These are phyloP conservation scores for Trypanosoma cruzi DNA, from an alignment of 208 protist genomes.

Conservation along the genomic window DNA sequence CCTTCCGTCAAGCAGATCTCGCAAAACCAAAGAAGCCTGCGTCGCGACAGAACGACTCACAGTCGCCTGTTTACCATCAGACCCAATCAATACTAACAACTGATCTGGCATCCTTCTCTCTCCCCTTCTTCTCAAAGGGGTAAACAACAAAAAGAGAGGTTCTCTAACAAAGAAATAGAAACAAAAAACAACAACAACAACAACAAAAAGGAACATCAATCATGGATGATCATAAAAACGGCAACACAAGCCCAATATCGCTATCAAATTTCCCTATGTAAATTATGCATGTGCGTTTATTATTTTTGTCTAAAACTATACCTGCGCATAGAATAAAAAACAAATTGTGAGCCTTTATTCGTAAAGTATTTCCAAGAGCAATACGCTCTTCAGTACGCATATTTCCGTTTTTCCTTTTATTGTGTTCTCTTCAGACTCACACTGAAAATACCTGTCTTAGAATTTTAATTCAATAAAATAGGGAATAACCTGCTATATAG, in stretches of 20 bases:
- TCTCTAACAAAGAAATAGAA: no score
- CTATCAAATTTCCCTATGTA: no score
- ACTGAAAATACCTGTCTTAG: not conserved
- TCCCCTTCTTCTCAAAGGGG: no score
- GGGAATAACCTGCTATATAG: not conserved
- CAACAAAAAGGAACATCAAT: no score
- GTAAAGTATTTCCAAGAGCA: not conserved
- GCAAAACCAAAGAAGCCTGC: slow-evolving; percentile 72
- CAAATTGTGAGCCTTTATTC: not conserved
- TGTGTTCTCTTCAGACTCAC: not conserved
- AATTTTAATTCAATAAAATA: not conserved
- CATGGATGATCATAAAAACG: no score
- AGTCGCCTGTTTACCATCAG: slow-evolving; percentile 58
- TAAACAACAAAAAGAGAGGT: not conserved
- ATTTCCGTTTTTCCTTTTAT: not conserved
- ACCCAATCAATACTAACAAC: slow-evolving; percentile 66
- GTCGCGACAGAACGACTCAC: slow-evolving; percentile 72
- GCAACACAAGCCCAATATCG: no score
- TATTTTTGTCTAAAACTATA: no score
- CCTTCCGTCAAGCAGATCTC: slow-evolving; percentile 74
- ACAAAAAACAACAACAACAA: no score
- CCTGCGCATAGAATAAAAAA: slow-evolving; percentile 9
- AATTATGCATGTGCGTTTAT: no score
- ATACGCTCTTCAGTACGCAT: not conserved
- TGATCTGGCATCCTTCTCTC: slow-evolving; percentile 29